Evolutionary conservation across 1,284 basidiomycete species (phyloP), one percentile per base, ranked within the genome.

Genomic region (Pterulicium gracile): DNA sequence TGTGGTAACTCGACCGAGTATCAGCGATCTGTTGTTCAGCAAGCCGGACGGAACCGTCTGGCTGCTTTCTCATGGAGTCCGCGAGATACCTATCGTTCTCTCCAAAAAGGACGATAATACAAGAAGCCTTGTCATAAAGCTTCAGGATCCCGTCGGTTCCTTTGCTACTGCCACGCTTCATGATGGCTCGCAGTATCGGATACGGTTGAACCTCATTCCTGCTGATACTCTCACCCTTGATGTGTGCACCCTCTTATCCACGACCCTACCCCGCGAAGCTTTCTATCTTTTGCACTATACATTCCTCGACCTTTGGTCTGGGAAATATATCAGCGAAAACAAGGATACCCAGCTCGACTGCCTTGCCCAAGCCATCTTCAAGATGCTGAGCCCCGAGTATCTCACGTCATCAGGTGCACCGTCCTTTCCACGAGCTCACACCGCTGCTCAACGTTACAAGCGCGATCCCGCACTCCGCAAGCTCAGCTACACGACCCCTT

Each of bases 21-120:
- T 88, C 13, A 72, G 70, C 58, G 91, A 93, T 60, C 67, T 88
- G 3, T 61, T 93, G 4, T 60, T 84, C 14, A 59, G 88, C 24
- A 75, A 71, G 46, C 68, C 73, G 1, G 68, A 76, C 44, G 68
- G 75, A 3, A 58, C 57, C 3, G 58, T 86, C 10, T 60, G 64
- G 1, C 55, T 91, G 3, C 58, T 84, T 19, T 81, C 79, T 0
- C 81, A 83, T 51, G 82, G 79, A 0, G 59, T 71, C 10, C 61
- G 65, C 36, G 69, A 76, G 49, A 55, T 87, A 3, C 69, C 68
- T 18, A n/a, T 41, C 39, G 18, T 49, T 66, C 20, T 51, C 50
- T 43, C 65, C 57, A 41, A 58, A 49, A 13, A 60, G 50, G 19
- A 51, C 53, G 15, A 55, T 58, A 21, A 51, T 53, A 3, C 52